Base-by-base conservation (phyloP, 352 stramenopile genomes). In the Phytophthora tubulina region DNA sequence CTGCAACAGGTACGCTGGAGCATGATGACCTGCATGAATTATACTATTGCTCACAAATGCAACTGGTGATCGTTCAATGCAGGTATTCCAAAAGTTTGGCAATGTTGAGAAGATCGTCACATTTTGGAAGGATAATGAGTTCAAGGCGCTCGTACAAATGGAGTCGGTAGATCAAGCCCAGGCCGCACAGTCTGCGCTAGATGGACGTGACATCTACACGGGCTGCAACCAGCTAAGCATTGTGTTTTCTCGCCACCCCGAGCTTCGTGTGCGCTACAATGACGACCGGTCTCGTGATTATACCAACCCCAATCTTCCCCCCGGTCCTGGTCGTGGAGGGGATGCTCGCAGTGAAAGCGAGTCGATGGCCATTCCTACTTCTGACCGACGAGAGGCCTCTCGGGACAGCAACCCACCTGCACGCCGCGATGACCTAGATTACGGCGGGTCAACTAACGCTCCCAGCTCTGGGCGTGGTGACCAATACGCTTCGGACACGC, bases 121-220 rank as follows among this genome's bases (percentile, higher is more conserved):
- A 17, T 95, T 93, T 64, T 92, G 80, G 82, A 93, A 94, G 63
- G 85, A 92, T 63, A 81, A 89, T 33, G 88, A 93, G 64, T 93
- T 94, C 68, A 94, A 93, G 63, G 60, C 88, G 44, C 84, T 95
- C 9, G 82, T 95, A 7, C 81, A 95, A 67, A 91, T 95, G 83
- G 83, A 92, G 53, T 85, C 88, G 13, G 62, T 90, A 9, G 82
- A 90, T 39, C 86, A 94, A 72, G 88, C 88, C 6, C 77, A 89
- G 42, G 85, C 88, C 1, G 88, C 88, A 4, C 86, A 92, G 68
- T 68, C 79, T 0, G 84, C 88, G 9, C 82, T 95, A 3, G 82
- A 95, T 62, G 88, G 88, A 9, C 86, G 88, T 15, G 88, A 95
- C 51, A 95, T 95, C 50, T 95, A 95, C 84, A 94, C 88, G 30